A percentile compares a stretch with the other conserved stretches of the same genome.
Conservation (phyloP, 2,329 filamentous ascomycete species). For the Colletotrichum sp. region DNA sequence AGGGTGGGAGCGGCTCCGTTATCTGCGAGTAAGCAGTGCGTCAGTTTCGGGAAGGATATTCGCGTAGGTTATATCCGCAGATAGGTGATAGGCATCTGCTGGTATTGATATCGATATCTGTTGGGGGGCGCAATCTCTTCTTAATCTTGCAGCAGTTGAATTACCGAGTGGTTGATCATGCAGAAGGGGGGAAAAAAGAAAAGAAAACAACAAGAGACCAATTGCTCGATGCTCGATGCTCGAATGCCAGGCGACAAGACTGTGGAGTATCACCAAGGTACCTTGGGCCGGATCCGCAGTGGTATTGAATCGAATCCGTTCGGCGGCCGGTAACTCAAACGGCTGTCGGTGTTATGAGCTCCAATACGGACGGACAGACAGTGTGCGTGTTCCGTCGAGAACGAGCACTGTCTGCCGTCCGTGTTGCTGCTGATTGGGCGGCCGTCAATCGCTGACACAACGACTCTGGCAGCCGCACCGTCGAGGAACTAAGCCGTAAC, state of each 20-base stretch:
- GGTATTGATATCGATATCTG: neutral
- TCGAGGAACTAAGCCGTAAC: neutral
- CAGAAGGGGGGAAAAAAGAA: neutral
- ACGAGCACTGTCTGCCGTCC: neutral
- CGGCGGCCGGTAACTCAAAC: neutral
- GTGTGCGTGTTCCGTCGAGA: neutral
- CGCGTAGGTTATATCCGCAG: neutral
- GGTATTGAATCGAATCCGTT: neutral
- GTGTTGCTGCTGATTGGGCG: neutral
- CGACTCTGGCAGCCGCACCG: neutral
- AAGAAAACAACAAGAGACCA: neutral
- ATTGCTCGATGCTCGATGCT: neutral
- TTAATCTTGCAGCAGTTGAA: neutral
- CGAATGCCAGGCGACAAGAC: neutral
- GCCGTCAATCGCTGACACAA: neutral
- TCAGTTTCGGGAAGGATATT: neutral
- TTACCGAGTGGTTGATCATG: neutral
- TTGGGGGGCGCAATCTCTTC: neutral
- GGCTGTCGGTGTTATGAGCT: neutral
- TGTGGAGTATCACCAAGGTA: neutral
- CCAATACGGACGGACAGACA: neutral
- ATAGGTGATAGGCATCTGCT: neutral
- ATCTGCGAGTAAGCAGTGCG: neutral
- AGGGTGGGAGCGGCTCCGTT: neutral
- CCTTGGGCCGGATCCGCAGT: constrained; percentile 1